phyloP scores from a whole-genome alignment of 805 yeast genomes.

The Clavispora asparagi region DNA sequence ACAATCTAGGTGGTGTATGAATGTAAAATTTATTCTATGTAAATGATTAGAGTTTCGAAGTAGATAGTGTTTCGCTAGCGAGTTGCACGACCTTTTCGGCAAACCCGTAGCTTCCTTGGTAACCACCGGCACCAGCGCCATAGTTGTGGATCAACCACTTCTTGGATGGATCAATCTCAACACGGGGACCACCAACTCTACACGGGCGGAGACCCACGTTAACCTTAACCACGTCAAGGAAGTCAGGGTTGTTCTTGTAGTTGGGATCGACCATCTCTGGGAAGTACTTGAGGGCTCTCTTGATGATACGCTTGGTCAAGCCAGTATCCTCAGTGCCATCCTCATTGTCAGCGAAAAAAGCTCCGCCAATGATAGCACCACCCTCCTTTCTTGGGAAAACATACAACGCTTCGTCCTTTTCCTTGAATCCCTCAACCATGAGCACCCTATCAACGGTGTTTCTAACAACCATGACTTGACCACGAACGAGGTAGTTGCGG shows the following conservation, averaged over 20 bases:
- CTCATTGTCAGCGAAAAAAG: constrained; percentile 16
- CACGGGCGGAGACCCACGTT: constrained; percentile 37
- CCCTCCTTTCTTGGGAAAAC: constrained; percentile 71
- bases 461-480: constrained; percentile 51
- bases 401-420: constrained; percentile 45
- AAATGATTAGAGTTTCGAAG: background rate
- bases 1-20: background rate
- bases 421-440: constrained; percentile 32
- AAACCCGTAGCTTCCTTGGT: constrained; percentile 64
- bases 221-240: constrained; percentile 26
- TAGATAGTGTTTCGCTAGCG: constrained; percentile 6
- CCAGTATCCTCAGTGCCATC: constrained; percentile 28
- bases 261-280: constrained; percentile 33
- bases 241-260: constrained; percentile 20
- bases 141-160: constrained; percentile 54
- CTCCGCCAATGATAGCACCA: constrained; percentile 56
- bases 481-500: constrained; percentile 48
- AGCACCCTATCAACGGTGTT: constrained; percentile 32
- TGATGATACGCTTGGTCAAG: constrained; percentile 43
- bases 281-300: constrained; percentile 37
- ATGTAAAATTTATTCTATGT: no score
- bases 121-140: constrained; percentile 43
- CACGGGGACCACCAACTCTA: constrained; percentile 30
- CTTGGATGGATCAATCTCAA: constrained; percentile 23
- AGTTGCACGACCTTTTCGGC: constrained; percentile 41